These are phyloP conservation scores for Cladosporium velox DNA, from an alignment of 2,329 filamentous ascomycete genomes.

Conservation along the genomic window DNA sequence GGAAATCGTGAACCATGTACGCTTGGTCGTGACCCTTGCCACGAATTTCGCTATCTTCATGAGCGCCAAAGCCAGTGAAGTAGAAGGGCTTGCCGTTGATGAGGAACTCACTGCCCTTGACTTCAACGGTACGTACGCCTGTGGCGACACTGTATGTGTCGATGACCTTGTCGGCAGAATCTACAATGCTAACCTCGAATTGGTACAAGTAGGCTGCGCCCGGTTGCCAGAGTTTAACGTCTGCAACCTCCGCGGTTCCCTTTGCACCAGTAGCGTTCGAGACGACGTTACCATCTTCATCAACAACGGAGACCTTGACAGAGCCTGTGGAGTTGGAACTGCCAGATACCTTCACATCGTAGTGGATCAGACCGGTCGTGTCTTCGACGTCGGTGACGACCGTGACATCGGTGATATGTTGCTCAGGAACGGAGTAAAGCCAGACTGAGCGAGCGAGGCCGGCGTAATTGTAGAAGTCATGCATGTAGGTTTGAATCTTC, in stretches of 20 bases:
- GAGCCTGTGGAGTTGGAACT: not conserved
- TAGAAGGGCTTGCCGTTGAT: slow-evolving; percentile 21
- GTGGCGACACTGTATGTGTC: slow-evolving; percentile 18
- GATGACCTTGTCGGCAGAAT: not conserved
- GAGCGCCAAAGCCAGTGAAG: slow-evolving; percentile 18
- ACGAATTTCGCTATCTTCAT: slow-evolving; percentile 15
- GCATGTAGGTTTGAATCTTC: slow-evolving; percentile 9
- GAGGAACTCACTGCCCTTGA: slow-evolving; percentile 14
- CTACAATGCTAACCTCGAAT: slow-evolving; percentile 7
- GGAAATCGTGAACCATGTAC: slow-evolving; percentile 20
- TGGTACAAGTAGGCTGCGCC: slow-evolving; percentile 15
- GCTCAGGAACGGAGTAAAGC: slow-evolving; percentile 17
- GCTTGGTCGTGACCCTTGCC: slow-evolving; percentile 18
- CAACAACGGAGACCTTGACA: slow-evolving; percentile 2
- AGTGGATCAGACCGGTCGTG: slow-evolving; percentile 16
- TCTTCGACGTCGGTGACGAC: slow-evolving; percentile 12
- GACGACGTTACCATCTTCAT: slow-evolving; percentile 9
- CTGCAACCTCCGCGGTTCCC: not conserved
- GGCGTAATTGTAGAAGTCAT: slow-evolving; percentile 21
- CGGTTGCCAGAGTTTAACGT: slow-evolving; percentile 16
- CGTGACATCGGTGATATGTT: slow-evolving; percentile 18
- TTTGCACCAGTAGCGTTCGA: not conserved
- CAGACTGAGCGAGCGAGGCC: slow-evolving; percentile 17
- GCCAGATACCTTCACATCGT: slow-evolving; percentile 1
- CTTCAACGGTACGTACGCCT: slow-evolving; percentile 15